Conservation (phyloP, 495 filamentous ascomycete genomes). For the Paragyromitra xinjiangensis region DNA sequence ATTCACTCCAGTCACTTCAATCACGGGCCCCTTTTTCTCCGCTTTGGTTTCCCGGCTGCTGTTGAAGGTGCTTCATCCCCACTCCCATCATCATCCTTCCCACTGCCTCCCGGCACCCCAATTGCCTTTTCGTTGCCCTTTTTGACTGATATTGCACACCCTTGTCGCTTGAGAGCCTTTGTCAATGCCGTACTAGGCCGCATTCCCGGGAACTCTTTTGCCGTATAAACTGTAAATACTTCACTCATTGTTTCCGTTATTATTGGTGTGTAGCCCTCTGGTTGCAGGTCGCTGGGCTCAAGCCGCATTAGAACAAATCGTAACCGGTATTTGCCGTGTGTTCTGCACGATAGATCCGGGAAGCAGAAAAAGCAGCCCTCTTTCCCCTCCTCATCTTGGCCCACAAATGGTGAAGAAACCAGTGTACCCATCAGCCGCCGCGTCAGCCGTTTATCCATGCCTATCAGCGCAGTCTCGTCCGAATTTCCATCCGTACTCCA, state of each 20-base stretch:
- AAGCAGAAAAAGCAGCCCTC: conserved; percentile 94
- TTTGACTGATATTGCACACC: conserved; percentile 80
- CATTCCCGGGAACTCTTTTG: conserved; percentile 99
- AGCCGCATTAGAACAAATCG: conserved; percentile 88
- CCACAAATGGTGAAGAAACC: conserved; percentile 77
- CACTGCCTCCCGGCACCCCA: conserved; percentile 57
- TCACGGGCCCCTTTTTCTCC: conserved; percentile 51
- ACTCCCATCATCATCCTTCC: conserved; percentile 61
- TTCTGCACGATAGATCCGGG: conserved; percentile 89
- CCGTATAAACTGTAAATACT: conserved; percentile 85
- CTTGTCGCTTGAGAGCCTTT: conserved; percentile 75
- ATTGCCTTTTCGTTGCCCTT: conserved; percentile 76
- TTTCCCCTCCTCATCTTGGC: conserved; percentile 70
- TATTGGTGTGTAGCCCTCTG: conserved; percentile 57
- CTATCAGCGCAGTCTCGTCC: conserved; percentile 65
- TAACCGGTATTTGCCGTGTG: conserved; percentile 81
- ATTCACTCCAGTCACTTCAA: conserved; percentile 30
- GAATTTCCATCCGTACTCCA: conserved; percentile 70
- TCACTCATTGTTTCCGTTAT: conserved; percentile 70
- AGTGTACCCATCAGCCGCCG: conserved; percentile 81
- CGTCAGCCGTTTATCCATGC: conserved; percentile 66
- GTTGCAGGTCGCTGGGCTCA: conserved; percentile 62
- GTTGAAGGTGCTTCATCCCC: conserved; percentile 59
- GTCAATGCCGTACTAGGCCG: conserved; percentile 73
- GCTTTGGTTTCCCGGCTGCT: conserved; percentile 51